A percentile compares a stretch with the other conserved stretches of the same genome.
phyloP scores from a whole-genome alignment of 2,329 filamentous ascomycete genomes.

The Colletotrichum agaves region DNA sequence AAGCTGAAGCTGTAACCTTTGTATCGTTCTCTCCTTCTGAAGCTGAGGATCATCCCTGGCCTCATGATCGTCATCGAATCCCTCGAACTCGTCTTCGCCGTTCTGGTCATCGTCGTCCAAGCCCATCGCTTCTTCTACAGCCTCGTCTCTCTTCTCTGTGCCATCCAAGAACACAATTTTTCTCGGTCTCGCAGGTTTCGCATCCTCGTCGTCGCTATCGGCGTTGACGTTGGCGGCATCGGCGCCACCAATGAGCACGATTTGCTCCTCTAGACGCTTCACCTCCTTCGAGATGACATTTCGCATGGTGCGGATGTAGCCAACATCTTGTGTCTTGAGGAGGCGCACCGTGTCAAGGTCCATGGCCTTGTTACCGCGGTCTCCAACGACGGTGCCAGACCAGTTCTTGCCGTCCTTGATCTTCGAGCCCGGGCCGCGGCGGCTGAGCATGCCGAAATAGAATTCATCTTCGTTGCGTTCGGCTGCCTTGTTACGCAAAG shows the following conservation, averaged over 20 bases:
- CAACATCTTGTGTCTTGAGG: constrained; percentile 76
- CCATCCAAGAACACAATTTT: constrained; percentile 65
- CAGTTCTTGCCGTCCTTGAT: constrained; percentile 62
- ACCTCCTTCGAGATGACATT: constrained; percentile 70
- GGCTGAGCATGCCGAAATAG: constrained; percentile 76
- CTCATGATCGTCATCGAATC: constrained; percentile 37
- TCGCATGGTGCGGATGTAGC: constrained; percentile 71
- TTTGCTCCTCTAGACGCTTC: constrained; percentile 62
- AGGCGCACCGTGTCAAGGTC: constrained; percentile 68
- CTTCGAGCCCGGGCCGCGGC: constrained; percentile 63
- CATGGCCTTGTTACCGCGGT: constrained; percentile 67
- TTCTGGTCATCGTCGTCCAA: constrained; percentile 41
- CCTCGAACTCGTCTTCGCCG: constrained; percentile 42
- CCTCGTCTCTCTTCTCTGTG: constrained; percentile 49
- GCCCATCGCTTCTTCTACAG: constrained; percentile 45
- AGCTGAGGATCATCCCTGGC: constrained; percentile 48
- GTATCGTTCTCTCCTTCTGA: constrained; percentile 54
- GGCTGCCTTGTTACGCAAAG: constrained; percentile 69
- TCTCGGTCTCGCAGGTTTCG: constrained; percentile 46
- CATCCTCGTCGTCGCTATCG: constrained; percentile 47
- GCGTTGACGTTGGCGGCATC: constrained; percentile 49
- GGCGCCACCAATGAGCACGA: constrained; percentile 54
- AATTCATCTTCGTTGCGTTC: constrained; percentile 79
- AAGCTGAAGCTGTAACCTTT: constrained; percentile 60
- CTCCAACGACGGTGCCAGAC: constrained; percentile 66